Conservation (phyloP, 805 yeast genomes). For the Pichia deserticola region DNA sequence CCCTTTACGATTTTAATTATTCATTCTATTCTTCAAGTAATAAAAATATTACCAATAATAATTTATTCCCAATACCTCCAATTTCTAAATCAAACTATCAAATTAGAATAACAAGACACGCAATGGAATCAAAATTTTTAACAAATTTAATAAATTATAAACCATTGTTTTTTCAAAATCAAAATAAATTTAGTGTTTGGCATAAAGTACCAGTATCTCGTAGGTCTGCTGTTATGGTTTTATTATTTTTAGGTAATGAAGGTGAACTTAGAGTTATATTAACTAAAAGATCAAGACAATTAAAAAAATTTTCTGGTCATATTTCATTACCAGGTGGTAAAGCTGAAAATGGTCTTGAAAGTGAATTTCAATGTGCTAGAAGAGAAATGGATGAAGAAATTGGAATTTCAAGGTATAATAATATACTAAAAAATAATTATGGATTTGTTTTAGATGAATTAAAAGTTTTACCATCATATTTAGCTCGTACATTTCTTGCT, state of each 20-base stretch:
- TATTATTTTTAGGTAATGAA: slow-evolving; percentile 61
- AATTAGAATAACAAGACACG: slow-evolving; percentile 4
- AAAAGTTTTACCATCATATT: slow-evolving; percentile 63
- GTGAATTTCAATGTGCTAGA: slow-evolving; percentile 66
- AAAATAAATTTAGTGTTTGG: slow-evolving; percentile 44
- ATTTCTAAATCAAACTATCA: slow-evolving; percentile 3
- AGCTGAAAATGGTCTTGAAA: slow-evolving; percentile 61
- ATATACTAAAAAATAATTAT: slow-evolving; percentile 32
- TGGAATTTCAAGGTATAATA: slow-evolving; percentile 53
- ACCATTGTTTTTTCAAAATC: slow-evolving; percentile 29
- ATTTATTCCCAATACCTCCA: slow-evolving; percentile 3
- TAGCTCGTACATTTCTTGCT: slow-evolving; percentile 74
- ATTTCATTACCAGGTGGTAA: slow-evolving; percentile 93
- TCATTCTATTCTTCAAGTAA: neutral
- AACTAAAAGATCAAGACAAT: slow-evolving; percentile 65
- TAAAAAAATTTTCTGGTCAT: slow-evolving; percentile 80
- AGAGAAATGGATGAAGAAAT: slow-evolving; percentile 87
- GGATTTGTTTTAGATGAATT: slow-evolving; percentile 58
- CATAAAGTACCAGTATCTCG: slow-evolving; percentile 54
- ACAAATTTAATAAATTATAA: slow-evolving; percentile 29
- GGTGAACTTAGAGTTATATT: slow-evolving; percentile 75
- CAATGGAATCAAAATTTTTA: slow-evolving; percentile 29
- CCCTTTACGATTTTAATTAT: too few species aligned
- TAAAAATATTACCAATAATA: neutral
- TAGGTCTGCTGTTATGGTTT: slow-evolving; percentile 71